phyloP scores from a whole-genome alignment of 2,329 filamentous ascomycete genomes.

The Aspergillus brasiliensis region DNA sequence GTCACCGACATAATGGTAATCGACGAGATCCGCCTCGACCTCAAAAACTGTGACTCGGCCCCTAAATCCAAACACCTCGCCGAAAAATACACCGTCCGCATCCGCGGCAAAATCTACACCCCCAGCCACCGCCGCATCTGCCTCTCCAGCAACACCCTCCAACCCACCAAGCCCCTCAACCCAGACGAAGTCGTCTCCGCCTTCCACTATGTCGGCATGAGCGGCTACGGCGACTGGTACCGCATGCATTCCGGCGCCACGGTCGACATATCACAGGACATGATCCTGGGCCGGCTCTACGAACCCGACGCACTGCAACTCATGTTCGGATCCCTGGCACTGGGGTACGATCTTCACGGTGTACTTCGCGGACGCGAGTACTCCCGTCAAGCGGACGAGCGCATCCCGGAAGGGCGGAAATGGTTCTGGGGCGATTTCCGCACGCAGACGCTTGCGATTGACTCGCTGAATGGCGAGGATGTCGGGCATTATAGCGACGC shows the following conservation, averaged over 20 bases:
- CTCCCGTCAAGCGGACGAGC: slow-evolving; percentile 49
- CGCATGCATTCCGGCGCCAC: slow-evolving; percentile 46
- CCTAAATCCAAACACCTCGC: slow-evolving; percentile 49
- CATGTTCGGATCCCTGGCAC: slow-evolving; percentile 43
- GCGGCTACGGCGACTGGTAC: slow-evolving; percentile 57
- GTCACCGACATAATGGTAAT: slow-evolving; percentile 58
- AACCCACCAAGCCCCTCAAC: slow-evolving; percentile 29
- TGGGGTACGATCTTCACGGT: slow-evolving; percentile 51
- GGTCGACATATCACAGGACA: slow-evolving; percentile 52
- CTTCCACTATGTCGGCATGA: slow-evolving; percentile 45
- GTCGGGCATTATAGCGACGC: slow-evolving; percentile 50
- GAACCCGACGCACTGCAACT: slow-evolving; percentile 53
- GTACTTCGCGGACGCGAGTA: slow-evolving; percentile 52
- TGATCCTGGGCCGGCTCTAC: slow-evolving; percentile 57
- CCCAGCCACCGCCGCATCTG: slow-evolving; percentile 30
- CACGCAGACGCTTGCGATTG: slow-evolving; percentile 58
- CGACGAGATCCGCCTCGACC: slow-evolving; percentile 54
- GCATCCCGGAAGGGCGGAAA: slow-evolving; percentile 48
- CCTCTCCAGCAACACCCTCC: slow-evolving; percentile 19
- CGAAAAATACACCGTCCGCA: slow-evolving; percentile 49
- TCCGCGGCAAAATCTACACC: slow-evolving; percentile 55
- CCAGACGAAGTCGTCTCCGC: slow-evolving; percentile 35
- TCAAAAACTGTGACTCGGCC: slow-evolving; percentile 52
- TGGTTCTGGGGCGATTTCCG: slow-evolving; percentile 63
- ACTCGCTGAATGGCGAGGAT: slow-evolving; percentile 56